Evolutionary conservation across 1,139 yeast species (phyloP).

Genomic region (Pichia sp.): DNA sequence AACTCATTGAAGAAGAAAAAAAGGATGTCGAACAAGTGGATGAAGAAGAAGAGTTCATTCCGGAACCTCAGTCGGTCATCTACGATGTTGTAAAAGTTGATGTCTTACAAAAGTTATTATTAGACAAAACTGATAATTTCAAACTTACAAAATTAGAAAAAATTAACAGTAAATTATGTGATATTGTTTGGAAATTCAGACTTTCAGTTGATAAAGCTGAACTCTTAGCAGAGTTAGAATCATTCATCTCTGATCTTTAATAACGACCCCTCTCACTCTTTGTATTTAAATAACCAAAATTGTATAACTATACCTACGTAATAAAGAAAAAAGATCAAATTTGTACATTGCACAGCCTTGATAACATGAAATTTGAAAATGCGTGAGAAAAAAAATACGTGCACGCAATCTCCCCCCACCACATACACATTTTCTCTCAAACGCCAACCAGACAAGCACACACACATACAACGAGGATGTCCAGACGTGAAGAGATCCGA

Average conservation of each 20-base stretch:
- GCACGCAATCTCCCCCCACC: too few species aligned
- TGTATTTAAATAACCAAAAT: too few species aligned
- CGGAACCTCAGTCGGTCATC: constrained; percentile 27
- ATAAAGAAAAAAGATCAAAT: too few species aligned
- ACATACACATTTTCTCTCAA: too few species aligned
- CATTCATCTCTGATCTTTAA: constrained; percentile 8
- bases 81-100: constrained; percentile 36
- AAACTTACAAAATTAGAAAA: constrained; percentile 75
- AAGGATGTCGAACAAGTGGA: constrained; percentile 25
- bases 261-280: too few species aligned
- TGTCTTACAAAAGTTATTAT: constrained; percentile 33
- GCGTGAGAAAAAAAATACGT: too few species aligned
- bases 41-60: constrained; percentile 22
- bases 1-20: constrained; percentile 6
- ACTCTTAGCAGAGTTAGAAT: constrained; percentile 29
- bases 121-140: constrained; percentile 43
- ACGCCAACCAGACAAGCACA: too few species aligned
- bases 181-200: constrained; percentile 72
- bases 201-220: constrained; percentile 61
- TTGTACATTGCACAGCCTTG: too few species aligned
- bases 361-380: too few species aligned
- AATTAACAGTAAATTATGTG: constrained; percentile 69
- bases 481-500: constrained; percentile 29
- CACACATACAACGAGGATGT: constrained; percentile 14
- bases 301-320: too few species aligned